phyloP scores from a whole-genome alignment of 2,329 filamentous ascomycete genomes.

The Ambrosiella cleistominuta region DNA sequence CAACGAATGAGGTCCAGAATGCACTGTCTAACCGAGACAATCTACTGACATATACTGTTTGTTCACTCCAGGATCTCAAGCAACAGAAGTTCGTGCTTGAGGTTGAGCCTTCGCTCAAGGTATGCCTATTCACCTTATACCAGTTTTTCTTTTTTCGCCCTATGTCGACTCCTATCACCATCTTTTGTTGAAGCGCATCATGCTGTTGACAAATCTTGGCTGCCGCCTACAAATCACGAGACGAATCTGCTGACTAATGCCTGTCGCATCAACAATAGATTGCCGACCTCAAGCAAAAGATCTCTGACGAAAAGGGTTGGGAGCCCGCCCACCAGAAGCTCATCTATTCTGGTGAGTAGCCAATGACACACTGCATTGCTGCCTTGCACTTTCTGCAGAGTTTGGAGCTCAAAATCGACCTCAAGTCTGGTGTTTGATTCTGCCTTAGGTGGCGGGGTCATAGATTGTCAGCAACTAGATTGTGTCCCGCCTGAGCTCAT shows the following conservation, averaged over 20 bases:
- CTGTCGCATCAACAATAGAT: slow-evolving; percentile 42
- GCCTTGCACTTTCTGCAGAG: not conserved
- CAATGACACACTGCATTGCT: not conserved
- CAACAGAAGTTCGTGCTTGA: slow-evolving; percentile 97
- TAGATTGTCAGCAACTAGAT: not conserved
- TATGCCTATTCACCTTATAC: slow-evolving; percentile 30
- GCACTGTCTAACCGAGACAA: not conserved
- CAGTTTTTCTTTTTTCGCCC: not conserved
- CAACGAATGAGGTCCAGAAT: not conserved
- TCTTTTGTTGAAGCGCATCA: not conserved
- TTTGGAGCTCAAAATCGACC: not conserved
- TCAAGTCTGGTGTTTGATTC: not conserved
- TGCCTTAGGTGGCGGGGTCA: not conserved
- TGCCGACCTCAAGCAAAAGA: slow-evolving; percentile 80
- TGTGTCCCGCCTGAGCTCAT: too few relatives aligned
- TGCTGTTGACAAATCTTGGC: slow-evolving; percentile 11
- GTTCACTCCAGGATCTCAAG: slow-evolving; percentile 62
- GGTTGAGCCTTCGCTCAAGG: slow-evolving; percentile 78
- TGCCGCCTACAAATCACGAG: not conserved
- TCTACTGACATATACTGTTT: not conserved
- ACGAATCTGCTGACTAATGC: not conserved
- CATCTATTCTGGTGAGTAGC: slow-evolving; percentile 76
- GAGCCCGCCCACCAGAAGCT: slow-evolving; percentile 81
- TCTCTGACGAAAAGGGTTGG: slow-evolving; percentile 84
- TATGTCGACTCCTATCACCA: not conserved